phyloP scores from a whole-genome alignment of 345 rosid genomes.

The Lepidium aucheri region DNA sequence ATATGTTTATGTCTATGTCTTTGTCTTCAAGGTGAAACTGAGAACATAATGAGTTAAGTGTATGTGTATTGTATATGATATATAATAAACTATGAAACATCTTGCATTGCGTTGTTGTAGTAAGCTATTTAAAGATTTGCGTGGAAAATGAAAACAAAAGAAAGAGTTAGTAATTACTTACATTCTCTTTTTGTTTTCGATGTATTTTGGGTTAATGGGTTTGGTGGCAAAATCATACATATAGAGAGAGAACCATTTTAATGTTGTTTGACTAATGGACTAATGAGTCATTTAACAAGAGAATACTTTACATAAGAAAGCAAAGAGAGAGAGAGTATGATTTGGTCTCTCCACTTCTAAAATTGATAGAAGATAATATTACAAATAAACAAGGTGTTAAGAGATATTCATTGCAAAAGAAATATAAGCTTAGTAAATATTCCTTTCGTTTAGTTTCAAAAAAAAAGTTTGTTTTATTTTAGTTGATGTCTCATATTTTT shows the following conservation, averaged over 20 bases:
- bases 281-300: slow-evolving; percentile 1
- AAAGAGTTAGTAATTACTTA: background rate
- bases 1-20: background rate
- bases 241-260: background rate
- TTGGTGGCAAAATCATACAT: background rate
- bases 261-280: background rate
- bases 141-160: background rate
- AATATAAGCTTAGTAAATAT: slow-evolving; percentile 11
- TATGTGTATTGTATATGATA: slow-evolving; percentile 9
- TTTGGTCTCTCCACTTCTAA: slow-evolving; percentile 20
- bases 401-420: slow-evolving; percentile 2
- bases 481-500: too few species aligned
- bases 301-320: background rate
- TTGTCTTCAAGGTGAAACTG: background rate
- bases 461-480: too few species aligned
- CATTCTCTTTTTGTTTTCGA: background rate
- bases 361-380: slow-evolving; percentile 7
- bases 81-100: background rate
- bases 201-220: background rate
- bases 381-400: background rate
- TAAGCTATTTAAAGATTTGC: background rate
- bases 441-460: too few species aligned
- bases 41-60: background rate
- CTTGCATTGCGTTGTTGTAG: background rate
- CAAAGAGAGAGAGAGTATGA: background rate